Evolutionary conservation across 2,329 filamentous ascomycete genomes (phyloP).

Genomic region (Exophiala spinifera): DNA sequence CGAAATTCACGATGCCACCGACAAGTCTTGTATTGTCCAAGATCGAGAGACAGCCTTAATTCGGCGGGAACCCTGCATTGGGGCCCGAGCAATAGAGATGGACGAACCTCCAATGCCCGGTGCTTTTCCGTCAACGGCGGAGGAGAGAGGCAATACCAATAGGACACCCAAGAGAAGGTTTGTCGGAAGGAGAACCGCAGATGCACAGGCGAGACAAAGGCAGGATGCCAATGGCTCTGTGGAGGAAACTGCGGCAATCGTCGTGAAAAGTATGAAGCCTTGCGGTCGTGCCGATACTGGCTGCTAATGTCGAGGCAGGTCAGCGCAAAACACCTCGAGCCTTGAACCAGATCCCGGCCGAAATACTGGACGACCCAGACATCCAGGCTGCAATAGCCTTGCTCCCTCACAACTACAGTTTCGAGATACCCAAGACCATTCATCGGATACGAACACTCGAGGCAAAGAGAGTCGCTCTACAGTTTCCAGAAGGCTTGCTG

Average conservation of each 20-base stretch:
- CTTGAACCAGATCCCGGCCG: constrained; percentile 85
- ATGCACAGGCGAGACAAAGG: constrained; percentile 54
- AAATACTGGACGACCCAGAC: constrained; percentile 79
- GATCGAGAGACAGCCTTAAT: background rate
- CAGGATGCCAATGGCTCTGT: constrained; percentile 64
- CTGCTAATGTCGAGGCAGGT: constrained; percentile 42
- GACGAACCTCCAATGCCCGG: constrained; percentile 24
- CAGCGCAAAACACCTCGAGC: constrained; percentile 71
- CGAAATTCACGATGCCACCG: constrained; percentile 1
- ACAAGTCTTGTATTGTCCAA: background rate
- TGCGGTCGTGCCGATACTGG: background rate
- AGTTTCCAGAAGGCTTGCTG: constrained; percentile 93
- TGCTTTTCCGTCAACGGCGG: constrained; percentile 22
- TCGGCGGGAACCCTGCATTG: background rate
- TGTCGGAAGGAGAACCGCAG: constrained; percentile 73
- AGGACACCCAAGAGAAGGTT: constrained; percentile 84
- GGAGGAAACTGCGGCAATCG: constrained; percentile 55
- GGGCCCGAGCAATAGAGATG: background rate
- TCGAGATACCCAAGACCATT: constrained; percentile 97
- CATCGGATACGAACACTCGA: constrained; percentile 80
- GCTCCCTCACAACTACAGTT: constrained; percentile 93
- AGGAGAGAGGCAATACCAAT: constrained; percentile 7
- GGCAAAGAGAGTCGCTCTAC: constrained; percentile 82
- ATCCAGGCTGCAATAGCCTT: constrained; percentile 85
- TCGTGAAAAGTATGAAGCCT: constrained; percentile 37